phyloP scores from a whole-genome alignment of 2,329 filamentous ascomycete genomes.

The Ceratocystis ficicola region DNA sequence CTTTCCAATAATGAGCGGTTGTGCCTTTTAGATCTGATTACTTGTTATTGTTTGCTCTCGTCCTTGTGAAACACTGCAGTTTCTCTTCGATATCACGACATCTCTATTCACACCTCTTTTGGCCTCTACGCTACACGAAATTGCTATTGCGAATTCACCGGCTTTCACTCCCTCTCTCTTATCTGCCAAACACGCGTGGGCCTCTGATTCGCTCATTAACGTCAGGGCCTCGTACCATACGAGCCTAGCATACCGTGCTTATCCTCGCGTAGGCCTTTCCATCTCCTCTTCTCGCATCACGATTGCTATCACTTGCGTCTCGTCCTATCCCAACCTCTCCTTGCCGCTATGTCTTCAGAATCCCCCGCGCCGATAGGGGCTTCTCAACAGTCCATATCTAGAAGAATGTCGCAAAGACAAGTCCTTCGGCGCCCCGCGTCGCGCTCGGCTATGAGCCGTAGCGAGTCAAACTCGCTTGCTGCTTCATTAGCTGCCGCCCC shows the following conservation, averaged over 20 bases:
- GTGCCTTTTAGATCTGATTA: background rate
- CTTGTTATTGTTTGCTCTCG: background rate
- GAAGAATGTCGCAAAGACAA: slow-evolving; percentile 45
- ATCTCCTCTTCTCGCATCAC: slow-evolving; percentile 1
- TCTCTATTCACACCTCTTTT: no score
- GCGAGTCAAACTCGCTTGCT: slow-evolving; percentile 36
- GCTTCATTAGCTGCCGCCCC: slow-evolving; percentile 27
- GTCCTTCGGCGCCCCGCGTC: slow-evolving; percentile 40
- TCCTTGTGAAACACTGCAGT: background rate
- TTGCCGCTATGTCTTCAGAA: slow-evolving; percentile 11
- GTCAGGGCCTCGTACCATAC: background rate
- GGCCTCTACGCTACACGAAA: no score
- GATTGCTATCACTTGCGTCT: background rate
- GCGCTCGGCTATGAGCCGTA: slow-evolving; percentile 35
- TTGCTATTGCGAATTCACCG: no score
- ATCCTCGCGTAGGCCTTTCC: background rate
- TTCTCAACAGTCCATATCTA: slow-evolving; percentile 31
- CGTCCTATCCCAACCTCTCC: background rate
- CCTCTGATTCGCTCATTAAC: background rate
- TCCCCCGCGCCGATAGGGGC: slow-evolving; percentile 39
- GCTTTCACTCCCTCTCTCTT: no score
- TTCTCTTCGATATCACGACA: background rate
- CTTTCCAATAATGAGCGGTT: background rate
- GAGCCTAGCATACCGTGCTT: background rate
- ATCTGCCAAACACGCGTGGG: background rate